A percentile compares a stretch with the other conserved stretches of the same genome.
Conservation (phyloP, 2,329 filamentous ascomycete genomes). For the Aureobasidium sp. region DNA sequence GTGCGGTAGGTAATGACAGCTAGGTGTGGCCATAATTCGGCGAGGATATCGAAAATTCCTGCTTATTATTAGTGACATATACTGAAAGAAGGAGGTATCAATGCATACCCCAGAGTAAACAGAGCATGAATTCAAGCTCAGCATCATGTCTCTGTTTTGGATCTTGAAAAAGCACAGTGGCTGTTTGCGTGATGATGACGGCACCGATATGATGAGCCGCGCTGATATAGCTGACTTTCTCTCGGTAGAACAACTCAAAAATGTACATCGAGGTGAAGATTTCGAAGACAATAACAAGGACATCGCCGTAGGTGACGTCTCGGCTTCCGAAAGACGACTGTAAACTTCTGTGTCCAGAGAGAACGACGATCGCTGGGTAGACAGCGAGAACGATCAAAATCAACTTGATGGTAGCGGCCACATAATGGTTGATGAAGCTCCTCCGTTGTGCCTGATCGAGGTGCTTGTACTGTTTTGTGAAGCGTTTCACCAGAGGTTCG, state of each 20-base stretch:
- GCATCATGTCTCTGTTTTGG: constrained; percentile 23
- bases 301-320: constrained; percentile 33
- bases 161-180: constrained; percentile 31
- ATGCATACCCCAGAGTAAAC: constrained; percentile 31
- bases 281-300: constrained; percentile 32
- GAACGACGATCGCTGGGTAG: constrained; percentile 35
- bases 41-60: constrained; percentile 40
- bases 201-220: constrained; percentile 34
- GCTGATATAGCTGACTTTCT: constrained; percentile 32
- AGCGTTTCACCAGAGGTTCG: constrained; percentile 20
- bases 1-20: constrained; percentile 39
- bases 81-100: no score
- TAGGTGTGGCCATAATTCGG: constrained; percentile 38
- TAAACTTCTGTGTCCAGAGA: constrained; percentile 20
- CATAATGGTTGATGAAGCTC: constrained; percentile 40
- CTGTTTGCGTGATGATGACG: constrained; percentile 33
- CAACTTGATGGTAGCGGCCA: constrained; percentile 35
- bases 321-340: background rate
- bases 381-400: constrained; percentile 30
- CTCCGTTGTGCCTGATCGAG: constrained; percentile 30
- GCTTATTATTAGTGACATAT: background rate
- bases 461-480: constrained; percentile 25
- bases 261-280: constrained; percentile 39
- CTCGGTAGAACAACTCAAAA: constrained; percentile 37
- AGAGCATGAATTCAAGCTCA: constrained; percentile 30